Base-by-base conservation (phyloP, 208 protist species). In the Lotmaria passim region DNA sequence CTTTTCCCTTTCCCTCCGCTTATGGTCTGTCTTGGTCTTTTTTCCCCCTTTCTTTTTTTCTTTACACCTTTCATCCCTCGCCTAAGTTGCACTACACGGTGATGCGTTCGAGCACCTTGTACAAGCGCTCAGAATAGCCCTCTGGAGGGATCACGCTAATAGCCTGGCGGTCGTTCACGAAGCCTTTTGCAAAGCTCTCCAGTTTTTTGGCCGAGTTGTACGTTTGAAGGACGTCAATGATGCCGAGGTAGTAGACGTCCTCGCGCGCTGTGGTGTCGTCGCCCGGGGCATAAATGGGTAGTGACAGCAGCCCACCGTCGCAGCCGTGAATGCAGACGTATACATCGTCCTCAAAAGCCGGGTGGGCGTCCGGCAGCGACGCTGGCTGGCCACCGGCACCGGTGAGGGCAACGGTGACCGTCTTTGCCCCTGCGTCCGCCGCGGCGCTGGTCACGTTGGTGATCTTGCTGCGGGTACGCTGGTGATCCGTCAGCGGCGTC, bases 211-310 rank as follows among this genome's bases (percentile, higher is more conserved):
- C 74, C 7, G 79, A 77, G 69, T 87, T 96, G 82, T 96, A 98
- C 39, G 87, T 85, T 71, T 96, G 92, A 44, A 98, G 78, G 11
- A 98, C 91, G 68, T 98, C 96, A 64, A 98, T 97, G 57, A 98
- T 87, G 31, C 96, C 96, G 24, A 97, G 48, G 74, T 96, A 96
- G 78, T 97, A 97, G 46, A 97, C 85, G 47, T 95, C 85, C 65
- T 93, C 86, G n/a, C 86, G 80, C 52, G 77, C 81, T 21, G 82
- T 89, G 31, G 85, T 83, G 79, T 86, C 79, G 57, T 93, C 91
- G 33, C 78, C 83, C 0, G 72, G 57, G 44, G 73, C 69, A 66
- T 86, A 82, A n/a, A 96, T 91, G 11, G 88, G 88, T 41, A 93
- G 75, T 8, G 89, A 94, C 6, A 93, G 76, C 38, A 96, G 63